Base-by-base conservation (phyloP, 2,329 filamentous ascomycete species). In the Nigrospora sphaerica region DNA sequence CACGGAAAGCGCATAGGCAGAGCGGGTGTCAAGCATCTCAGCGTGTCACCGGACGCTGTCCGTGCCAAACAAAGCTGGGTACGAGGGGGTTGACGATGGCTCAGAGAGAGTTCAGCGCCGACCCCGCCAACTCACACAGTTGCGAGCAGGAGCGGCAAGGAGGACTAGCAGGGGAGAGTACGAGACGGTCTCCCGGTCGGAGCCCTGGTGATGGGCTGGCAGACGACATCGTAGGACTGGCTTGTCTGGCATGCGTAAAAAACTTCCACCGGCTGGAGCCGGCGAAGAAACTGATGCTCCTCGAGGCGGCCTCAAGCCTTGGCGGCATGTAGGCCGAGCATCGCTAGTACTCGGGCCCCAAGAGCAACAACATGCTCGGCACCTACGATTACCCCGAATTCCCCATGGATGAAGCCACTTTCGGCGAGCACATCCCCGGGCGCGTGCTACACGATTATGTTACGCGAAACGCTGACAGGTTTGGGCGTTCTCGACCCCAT, bases 401-500 rank as follows among this genome's bases (percentile, higher is more conserved):
- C n/a, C 55, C 57, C 14, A 60, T 61, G 57, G 46, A 45, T 14
- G 32, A 32, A 1, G 54, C 53, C 33, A 46, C 50, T 11, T 68
- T 67, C 48, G 74, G 74, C 18, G 59, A 80, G 40, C 80, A 84
- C 58, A 76, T 85, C 44, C 74, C 79, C 0, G 81, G 77, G 0
- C 52, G 64, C 1, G 71, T 74, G 1, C 59, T 83, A 39, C 71
- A 80, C 53, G 56, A 63, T 3, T 85, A 85, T 57, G 59, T 84
- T 6, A 64, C 67, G 32, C 68, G 73, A 11, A 83, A 74, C 52
- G 72, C 73, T 2, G 62, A 75, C 50, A 62, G n/a, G 73, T 23
- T 79, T 77, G 50, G 70, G 66, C 9, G 57, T 86, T 3, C 64
- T 57, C 32, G 52, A 65, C 2, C 63, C 64, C 39, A 70, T 78